These are phyloP conservation scores for Chlorella sp. DNA, from an alignment of 139 green algal genomes.

Conservation along the genomic window DNA sequence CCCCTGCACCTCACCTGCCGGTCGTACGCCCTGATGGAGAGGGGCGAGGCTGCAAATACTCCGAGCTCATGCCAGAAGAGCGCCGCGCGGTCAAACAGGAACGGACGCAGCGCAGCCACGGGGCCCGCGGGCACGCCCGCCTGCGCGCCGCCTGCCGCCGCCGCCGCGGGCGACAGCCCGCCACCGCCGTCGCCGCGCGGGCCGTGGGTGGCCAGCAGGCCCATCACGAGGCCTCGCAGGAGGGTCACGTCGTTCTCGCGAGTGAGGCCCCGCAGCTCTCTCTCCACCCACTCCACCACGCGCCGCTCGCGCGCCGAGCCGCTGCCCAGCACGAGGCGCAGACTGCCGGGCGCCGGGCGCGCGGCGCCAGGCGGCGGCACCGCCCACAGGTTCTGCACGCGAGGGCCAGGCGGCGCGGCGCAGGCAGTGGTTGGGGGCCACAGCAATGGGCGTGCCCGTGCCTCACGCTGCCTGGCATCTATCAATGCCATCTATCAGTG, in stretches of 20 bases:
- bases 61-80: conserved; percentile 48
- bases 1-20: not conserved
- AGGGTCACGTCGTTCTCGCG: conserved; percentile 30
- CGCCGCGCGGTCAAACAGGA: conserved; percentile 19
- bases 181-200: not conserved
- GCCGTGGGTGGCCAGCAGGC: conserved; percentile 27
- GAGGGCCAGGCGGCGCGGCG: not conserved
- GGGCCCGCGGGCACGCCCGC: conserved; percentile 1
- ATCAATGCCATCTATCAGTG: too few species aligned
- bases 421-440: too few species aligned
- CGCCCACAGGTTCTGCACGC: conserved; percentile 26
- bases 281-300: conserved; percentile 34
- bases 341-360: too few species aligned
- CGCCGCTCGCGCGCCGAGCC: not conserved
- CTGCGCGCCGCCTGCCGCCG: not conserved
- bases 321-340: not conserved
- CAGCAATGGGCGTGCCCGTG: too few species aligned
- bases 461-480: too few species aligned
- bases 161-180: not conserved
- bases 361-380: too few species aligned
- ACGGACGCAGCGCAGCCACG: conserved; percentile 24
- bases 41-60: conserved; percentile 14
- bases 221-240: conserved; percentile 35
- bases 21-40: conserved; percentile 1
- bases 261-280: conserved; percentile 44